Evolutionary conservation across 2,329 filamentous ascomycete species (phyloP), one percentile per base, ranked within the genome.

Genomic region (Alternaria triticimaculans): DNA sequence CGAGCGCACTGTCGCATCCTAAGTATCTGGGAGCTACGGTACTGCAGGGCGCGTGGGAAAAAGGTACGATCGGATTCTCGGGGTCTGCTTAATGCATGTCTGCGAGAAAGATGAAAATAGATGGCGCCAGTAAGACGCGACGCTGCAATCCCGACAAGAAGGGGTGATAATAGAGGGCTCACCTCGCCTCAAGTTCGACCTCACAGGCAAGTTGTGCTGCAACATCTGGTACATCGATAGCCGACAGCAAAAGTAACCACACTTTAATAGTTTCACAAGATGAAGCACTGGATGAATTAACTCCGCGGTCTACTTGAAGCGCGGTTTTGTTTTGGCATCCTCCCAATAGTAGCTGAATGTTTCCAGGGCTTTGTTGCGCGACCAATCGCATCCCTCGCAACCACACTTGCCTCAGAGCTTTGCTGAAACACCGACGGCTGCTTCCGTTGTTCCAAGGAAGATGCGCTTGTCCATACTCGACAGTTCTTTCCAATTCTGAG

Each of bases 381-480:
- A n/a, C 37, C 15, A 18, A 26, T 21, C 12, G 20, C 21, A 25
- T 43, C 6, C n/a, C 5, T 20, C 7, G 7, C 7, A 9, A 48
- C 10, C 1, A 25, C 20, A 1, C 14, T 53, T 23, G 26, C n/a
- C 21, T 50, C 59, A 69, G 37, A 69, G 20, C 37, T 68, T 67
- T 12, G 62, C 60, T 3, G 60, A 57, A 12, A 41, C 44, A 5
- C 49, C 30, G 5, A 30, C 5, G 14, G 58, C 28, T 10, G 33
- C 33, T 14, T 33, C 21, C 8, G 43, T 28, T 2, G 41, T 46
- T 8, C 69, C 65, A 58, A 75, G 37, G 30, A 75, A 74, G 6
- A 75, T 69, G 20, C 18, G 53, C 51, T 67, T 74, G 20, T 75
- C 72, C 28, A 68, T 54, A 5, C 25, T 41, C 9, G 66, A 62